phyloP scores from a whole-genome alignment of 768 basidiomycete genomes.

The Cystobasidium tubakii region DNA sequence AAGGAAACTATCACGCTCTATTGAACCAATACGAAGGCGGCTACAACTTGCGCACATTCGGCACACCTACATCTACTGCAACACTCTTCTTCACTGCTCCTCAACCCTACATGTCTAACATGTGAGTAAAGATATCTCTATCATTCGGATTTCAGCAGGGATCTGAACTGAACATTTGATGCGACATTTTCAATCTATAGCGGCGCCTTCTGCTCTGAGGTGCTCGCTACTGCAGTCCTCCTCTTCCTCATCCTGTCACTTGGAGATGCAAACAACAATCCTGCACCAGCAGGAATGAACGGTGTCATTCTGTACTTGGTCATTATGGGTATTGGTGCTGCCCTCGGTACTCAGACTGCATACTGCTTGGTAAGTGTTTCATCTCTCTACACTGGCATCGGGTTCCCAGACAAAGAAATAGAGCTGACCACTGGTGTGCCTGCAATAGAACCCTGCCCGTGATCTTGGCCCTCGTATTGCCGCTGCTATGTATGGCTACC shows the following conservation, averaged over 20 bases:
- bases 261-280: slow-evolving; percentile 37
- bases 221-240: slow-evolving; percentile 28
- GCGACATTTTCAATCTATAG: too few species aligned
- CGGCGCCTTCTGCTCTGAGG: slow-evolving; percentile 33
- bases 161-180: too few species aligned
- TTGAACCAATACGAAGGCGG: slow-evolving; percentile 26
- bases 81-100: slow-evolving; percentile 23
- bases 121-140: too few species aligned
- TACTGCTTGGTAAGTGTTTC: slow-evolving; percentile 27
- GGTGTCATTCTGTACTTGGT: slow-evolving; percentile 30
- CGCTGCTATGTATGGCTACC: slow-evolving; percentile 65
- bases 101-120: slow-evolving; percentile 23
- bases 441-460: slow-evolving; percentile 45
- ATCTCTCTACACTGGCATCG: too few species aligned
- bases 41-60: slow-evolving; percentile 22
- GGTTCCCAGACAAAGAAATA: not conserved
- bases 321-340: slow-evolving; percentile 37
- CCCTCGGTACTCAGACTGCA: slow-evolving; percentile 29
- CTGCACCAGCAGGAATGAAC: slow-evolving; percentile 34
- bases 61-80: slow-evolving; percentile 6
- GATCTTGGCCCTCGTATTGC: slow-evolving; percentile 65
- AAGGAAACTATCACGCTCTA: slow-evolving; percentile 26
- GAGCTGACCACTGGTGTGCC: not conserved
- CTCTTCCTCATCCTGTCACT: slow-evolving; percentile 31
- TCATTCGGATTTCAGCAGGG: too few species aligned